Evolutionary conservation across 1,284 basidiomycete genomes (phyloP).

Genomic region (Gomphus bonarii): DNA sequence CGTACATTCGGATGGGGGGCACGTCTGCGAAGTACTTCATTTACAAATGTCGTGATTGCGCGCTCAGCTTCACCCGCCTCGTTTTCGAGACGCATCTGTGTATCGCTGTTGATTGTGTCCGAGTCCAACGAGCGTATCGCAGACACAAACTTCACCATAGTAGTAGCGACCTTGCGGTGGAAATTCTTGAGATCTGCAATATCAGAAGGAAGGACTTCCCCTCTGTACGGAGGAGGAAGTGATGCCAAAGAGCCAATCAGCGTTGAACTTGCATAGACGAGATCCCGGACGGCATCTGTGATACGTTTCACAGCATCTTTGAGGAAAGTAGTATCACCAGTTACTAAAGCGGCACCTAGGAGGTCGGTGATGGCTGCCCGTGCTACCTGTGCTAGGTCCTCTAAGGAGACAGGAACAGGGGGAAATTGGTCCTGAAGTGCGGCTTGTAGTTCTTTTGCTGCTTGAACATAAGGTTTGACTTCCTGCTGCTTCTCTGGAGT

Average conservation of each 20-base stretch:
- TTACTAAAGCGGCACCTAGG: conserved; percentile 33
- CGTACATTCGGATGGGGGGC: conserved; percentile 35
- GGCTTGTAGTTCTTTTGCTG: conserved; percentile 6
- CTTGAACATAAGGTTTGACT: neutral
- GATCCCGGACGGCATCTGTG: conserved; percentile 6
- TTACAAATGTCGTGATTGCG: conserved; percentile 61
- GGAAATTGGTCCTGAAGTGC: conserved; percentile 3
- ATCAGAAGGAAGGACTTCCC: conserved; percentile 1
- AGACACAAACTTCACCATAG: conserved; percentile 31
- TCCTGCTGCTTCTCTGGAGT: neutral
- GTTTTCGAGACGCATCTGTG: conserved; percentile 60
- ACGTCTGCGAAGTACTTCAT: conserved; percentile 41
- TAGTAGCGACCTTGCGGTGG: conserved; percentile 30
- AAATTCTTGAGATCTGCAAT: conserved; percentile 22
- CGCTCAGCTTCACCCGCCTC: conserved; percentile 73
- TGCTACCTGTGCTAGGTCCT: conserved; percentile 39
- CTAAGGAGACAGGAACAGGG: conserved; percentile 1
- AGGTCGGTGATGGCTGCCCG: conserved; percentile 51
- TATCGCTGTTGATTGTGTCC: conserved; percentile 28
- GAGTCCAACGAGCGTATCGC: conserved; percentile 25
- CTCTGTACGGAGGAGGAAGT: conserved; percentile 5
- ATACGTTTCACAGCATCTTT: conserved; percentile 4
- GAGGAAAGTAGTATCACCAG: neutral
- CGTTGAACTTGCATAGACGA: conserved; percentile 9
- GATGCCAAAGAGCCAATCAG: conserved; percentile 1